Conservation (phyloP, 2,329 filamentous ascomycete species). For the Fusarium bactridioides region DNA sequence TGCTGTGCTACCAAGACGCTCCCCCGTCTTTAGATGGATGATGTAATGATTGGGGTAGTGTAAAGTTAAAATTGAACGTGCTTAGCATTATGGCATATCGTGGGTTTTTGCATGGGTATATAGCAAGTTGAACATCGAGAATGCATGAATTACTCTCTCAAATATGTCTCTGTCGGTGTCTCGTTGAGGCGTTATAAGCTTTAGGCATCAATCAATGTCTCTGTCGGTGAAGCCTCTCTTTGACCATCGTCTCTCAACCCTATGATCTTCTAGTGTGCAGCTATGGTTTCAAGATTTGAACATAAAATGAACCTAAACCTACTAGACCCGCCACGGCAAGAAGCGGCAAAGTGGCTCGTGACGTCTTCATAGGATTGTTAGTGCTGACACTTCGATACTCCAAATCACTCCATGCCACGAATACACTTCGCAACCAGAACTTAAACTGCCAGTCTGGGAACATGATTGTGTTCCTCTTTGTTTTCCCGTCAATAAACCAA, state of each 20-base stretch:
- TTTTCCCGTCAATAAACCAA: slow-evolving; percentile 59
- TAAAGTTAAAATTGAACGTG: background rate
- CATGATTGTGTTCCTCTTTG: slow-evolving; percentile 59
- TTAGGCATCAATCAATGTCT: no score
- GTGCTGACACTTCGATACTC: slow-evolving; percentile 3
- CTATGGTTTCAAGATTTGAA: background rate
- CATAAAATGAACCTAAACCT: background rate
- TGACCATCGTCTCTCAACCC: no score
- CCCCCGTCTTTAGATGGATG: slow-evolving; percentile 15
- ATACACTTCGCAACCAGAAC: slow-evolving; percentile 58
- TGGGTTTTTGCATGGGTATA: slow-evolving; percentile 5
- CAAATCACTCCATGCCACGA: slow-evolving; percentile 51
- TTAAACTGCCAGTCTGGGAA: slow-evolving; percentile 61
- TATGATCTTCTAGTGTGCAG: no score
- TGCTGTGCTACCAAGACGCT: slow-evolving; percentile 33
- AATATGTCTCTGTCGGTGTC: background rate
- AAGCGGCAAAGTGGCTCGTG: rapidly evolving
- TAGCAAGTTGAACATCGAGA: slow-evolving; percentile 5
- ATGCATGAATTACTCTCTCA: background rate
- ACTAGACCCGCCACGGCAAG: background rate
- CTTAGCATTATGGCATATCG: slow-evolving; percentile 8
- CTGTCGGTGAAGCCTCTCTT: background rate
- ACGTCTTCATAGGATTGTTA: background rate
- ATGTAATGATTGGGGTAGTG: background rate
- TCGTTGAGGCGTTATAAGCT: no score